Evolutionary conservation across 1,284 basidiomycete species (phyloP).

Genomic region (Vanrija pseudolonga): DNA sequence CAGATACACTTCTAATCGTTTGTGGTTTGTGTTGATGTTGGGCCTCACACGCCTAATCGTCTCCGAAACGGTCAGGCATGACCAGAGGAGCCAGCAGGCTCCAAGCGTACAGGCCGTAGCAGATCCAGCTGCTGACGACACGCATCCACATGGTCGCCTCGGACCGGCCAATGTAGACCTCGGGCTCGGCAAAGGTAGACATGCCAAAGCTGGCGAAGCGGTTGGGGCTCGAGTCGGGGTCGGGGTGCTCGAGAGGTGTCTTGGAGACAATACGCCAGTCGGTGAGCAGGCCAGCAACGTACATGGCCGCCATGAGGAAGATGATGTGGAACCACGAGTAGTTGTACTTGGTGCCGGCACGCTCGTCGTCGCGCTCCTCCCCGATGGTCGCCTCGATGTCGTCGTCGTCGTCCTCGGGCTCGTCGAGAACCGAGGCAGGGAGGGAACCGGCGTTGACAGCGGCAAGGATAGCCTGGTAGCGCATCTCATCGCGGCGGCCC

Average conservation of each 20-base stretch:
- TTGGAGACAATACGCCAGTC: conserved; percentile 69
- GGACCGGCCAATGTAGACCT: conserved; percentile 92
- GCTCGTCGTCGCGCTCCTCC: conserved; percentile 86
- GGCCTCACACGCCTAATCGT: conserved; percentile 25
- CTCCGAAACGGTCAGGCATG: conserved; percentile 63
- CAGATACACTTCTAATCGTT: neutral
- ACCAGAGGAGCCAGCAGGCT: conserved; percentile 83
- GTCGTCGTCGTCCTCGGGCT: conserved; percentile 68
- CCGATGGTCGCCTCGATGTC: conserved; percentile 65
- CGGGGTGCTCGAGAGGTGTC: conserved; percentile 33
- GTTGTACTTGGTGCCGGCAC: conserved; percentile 94
- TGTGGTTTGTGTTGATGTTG: neutral
- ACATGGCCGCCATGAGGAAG: conserved; percentile 94
- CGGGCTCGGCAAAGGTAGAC: conserved; percentile 42
- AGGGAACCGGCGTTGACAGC: conserved; percentile 96
- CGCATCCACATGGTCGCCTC: conserved; percentile 99
- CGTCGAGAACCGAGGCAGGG: conserved; percentile 85
- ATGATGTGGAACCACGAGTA: conserved; percentile 99
- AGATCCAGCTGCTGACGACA: conserved; percentile 91
- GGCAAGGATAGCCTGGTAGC: conserved; percentile 90
- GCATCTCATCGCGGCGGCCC: conserved; percentile 71
- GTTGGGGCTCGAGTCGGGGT: conserved; percentile 14
- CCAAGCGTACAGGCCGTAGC: conserved; percentile 85
- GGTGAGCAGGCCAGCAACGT: conserved; percentile 96
- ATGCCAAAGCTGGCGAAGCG: neutral